A percentile compares a stretch with the other conserved stretches of the same genome.
These are phyloP conservation scores for Isabelozyma gotoi DNA, from an alignment of 805 yeast genomes.

Conservation along the genomic window DNA sequence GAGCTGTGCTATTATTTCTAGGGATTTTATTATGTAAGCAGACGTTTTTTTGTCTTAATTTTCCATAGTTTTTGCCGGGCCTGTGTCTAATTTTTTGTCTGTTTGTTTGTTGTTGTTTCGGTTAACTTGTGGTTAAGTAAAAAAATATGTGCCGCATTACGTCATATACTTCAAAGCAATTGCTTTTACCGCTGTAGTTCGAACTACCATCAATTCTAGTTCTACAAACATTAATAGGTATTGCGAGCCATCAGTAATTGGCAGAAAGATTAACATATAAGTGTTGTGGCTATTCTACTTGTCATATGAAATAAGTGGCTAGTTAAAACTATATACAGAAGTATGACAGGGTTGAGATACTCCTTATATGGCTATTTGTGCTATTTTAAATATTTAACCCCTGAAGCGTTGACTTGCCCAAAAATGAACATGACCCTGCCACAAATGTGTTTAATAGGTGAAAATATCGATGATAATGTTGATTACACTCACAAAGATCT, in stretches of 20 bases:
- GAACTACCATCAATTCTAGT: neutral
- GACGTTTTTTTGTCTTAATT: neutral
- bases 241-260: too few relatives aligned
- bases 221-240: too few relatives aligned
- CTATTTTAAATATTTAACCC: too few relatives aligned
- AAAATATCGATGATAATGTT: slow-evolving; percentile 67
- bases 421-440: neutral
- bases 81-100: neutral
- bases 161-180: neutral
- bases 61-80: neutral
- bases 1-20: too few relatives aligned
- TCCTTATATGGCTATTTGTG: too few relatives aligned
- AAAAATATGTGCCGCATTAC: neutral
- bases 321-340: neutral
- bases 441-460: too few relatives aligned
- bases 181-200: neutral
- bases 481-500: slow-evolving; percentile 82
- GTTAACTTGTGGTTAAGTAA: neutral
- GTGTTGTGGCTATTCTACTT: neutral
- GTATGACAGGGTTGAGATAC: neutral
- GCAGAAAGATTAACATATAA: too few relatives aligned
- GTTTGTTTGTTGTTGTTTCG: neutral
- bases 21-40: neutral
- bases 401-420: too few relatives aligned
- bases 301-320: neutral